These are phyloP conservation scores for Aspergillus felis DNA, from an alignment of 2,329 filamentous ascomycete species.

Conservation along the genomic window DNA sequence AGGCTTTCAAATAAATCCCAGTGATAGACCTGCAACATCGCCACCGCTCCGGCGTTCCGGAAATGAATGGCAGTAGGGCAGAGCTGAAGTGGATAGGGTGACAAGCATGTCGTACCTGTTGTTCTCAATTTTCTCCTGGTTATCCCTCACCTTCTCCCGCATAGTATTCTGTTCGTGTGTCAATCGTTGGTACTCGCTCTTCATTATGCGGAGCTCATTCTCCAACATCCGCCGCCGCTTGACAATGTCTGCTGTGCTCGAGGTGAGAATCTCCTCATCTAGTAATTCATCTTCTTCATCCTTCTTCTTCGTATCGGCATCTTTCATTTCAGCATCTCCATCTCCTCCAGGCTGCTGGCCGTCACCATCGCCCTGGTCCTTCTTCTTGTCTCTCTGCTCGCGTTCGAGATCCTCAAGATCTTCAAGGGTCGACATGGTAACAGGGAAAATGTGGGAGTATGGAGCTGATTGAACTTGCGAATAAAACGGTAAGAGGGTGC, in stretches of 20 bases:
- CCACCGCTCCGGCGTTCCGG: not conserved
- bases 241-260: constrained; percentile 91
- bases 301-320: constrained; percentile 62
- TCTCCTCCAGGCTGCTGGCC: constrained; percentile 56
- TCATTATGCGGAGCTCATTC: constrained; percentile 98
- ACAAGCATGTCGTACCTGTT: constrained; percentile 64
- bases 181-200: constrained; percentile 90
- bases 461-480: not conserved
- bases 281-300: constrained; percentile 74
- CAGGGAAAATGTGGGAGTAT: not conserved
- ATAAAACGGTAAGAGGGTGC: not conserved
- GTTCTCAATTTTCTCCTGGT: constrained; percentile 97
- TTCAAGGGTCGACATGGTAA: constrained; percentile 78
- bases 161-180: constrained; percentile 94
- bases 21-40: not conserved
- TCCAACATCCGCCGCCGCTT: constrained; percentile 88
- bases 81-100: not conserved
- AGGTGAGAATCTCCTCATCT: constrained; percentile 87
- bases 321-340: constrained; percentile 87
- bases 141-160: constrained; percentile 99
- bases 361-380: constrained; percentile 57
- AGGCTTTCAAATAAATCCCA: not conserved
- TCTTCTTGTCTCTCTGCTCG: constrained; percentile 68
- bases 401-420: constrained; percentile 87
- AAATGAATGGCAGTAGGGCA: not conserved